Evolutionary conservation across 148 eudicot genomes (phyloP).

Genomic region (Arbutus unedo): DNA sequence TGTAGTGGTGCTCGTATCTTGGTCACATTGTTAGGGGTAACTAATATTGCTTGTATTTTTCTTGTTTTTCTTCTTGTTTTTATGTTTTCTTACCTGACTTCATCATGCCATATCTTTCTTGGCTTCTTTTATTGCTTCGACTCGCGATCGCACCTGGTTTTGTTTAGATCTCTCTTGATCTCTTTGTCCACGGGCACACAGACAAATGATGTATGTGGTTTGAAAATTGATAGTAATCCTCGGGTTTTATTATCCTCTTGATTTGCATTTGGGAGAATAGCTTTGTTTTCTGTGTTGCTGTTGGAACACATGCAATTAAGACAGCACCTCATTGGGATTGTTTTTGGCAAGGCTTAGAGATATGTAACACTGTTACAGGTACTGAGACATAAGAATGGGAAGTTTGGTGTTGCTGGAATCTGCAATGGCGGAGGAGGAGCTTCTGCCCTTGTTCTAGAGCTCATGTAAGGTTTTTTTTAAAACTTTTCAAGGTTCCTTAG

Average conservation of each 20-base stretch:
- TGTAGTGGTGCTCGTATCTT: conserved; percentile 97
- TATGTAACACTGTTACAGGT: conserved; percentile 43
- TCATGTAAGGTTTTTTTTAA: conserved; percentile 49
- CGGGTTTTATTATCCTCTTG: background rate
- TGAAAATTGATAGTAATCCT: background rate
- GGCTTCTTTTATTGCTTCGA: background rate
- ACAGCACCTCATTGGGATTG: background rate
- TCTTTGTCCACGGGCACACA: background rate
- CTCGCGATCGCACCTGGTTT: background rate
- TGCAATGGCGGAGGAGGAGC: conserved; percentile 99
- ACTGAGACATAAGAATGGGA: conserved; percentile 68
- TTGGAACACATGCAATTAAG: background rate
- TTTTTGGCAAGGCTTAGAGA: background rate
- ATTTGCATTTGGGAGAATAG: conserved; percentile 3
- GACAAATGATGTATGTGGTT: background rate
- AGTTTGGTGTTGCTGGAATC: conserved; percentile 76
- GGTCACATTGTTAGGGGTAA: conserved; percentile 87
- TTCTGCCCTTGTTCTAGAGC: conserved; percentile 83
- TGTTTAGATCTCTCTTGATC: conserved; percentile 2
- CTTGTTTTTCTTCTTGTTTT: background rate
- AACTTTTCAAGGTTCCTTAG: background rate
- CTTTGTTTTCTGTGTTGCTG: conserved; percentile 3
- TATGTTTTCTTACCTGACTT: background rate
- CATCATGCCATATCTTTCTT: background rate
- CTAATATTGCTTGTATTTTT: conserved; percentile 1